Base-by-base conservation (phyloP, 2,329 filamentous ascomycete species). In the Penicillium sp. region DNA sequence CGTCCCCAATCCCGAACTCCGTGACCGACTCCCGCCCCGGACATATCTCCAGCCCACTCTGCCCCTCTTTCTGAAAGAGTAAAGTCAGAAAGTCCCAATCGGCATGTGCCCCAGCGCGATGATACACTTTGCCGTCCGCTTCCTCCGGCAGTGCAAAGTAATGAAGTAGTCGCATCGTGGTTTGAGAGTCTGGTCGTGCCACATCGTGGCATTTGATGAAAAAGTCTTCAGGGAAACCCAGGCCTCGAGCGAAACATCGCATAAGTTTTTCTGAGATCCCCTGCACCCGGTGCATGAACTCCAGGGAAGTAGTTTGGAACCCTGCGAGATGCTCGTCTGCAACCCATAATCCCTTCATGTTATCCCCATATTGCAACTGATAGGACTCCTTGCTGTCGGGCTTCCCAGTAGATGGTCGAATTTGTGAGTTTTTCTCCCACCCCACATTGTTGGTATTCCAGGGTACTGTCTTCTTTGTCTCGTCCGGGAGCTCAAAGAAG, bases 41-140 rank as follows among this genome's bases (percentile, higher is more conserved):
- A 64, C 85, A 88, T 54, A 88, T 87, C 67, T 88, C 86, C 3
- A 89, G 74, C 0, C 86, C 86, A 26, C 78, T 81, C 69, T 88
- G 83, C 0, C 84, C 85, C 0, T 80, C 76, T 3, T 81, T 80
- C 66, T 88, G 86, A 69, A 88, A 88, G 4, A 89, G 75, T 39
- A 89, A 72, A 0, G 86, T 88, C 23, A 88, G 62, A 56, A 87
- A 81, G 58, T 81, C 85, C 83, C 85, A 88, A 67, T 88, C 86
- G 0, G 83, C 82, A 67, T 88, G 86, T 11, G 85, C 83, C 19
- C 86, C 86, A 0, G 85, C 85, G 26, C 86, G 79, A 67, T 84
- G 81, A 64, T 82, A 85, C 0, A 77, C 77, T 64, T 72, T 70
- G 50, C 69, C 62, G 16, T 73, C 62, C 43, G 75, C 64, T 70